phyloP scores from a whole-genome alignment of 768 basidiomycete genomes.

The Suillus tomentosus region DNA sequence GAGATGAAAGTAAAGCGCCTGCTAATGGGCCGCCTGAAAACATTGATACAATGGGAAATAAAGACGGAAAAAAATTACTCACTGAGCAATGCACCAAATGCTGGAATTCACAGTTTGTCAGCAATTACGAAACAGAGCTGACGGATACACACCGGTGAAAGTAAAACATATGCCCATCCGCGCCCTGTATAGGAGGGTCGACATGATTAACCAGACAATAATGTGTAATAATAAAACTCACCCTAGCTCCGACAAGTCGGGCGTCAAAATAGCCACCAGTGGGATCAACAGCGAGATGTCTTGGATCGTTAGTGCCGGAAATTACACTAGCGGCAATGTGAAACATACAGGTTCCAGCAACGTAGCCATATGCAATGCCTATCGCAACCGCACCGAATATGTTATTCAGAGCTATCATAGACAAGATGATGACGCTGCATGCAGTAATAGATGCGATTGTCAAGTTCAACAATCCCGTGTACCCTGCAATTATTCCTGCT shows the following conservation, averaged over 20 bases:
- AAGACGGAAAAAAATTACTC: background rate
- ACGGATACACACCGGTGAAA: slow-evolving; percentile 36
- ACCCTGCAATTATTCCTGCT: slow-evolving; percentile 41
- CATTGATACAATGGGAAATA: slow-evolving; percentile 29
- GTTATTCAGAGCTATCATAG: slow-evolving; percentile 44
- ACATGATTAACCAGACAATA: background rate
- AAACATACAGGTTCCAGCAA: slow-evolving; percentile 46
- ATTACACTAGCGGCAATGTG: too few relatives aligned
- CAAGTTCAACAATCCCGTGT: slow-evolving; percentile 47
- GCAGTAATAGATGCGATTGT: slow-evolving; percentile 36
- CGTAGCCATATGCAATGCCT: slow-evolving; percentile 49
- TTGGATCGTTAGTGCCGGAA: slow-evolving; percentile 12
- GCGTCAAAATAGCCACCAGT: slow-evolving; percentile 46
- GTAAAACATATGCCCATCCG: slow-evolving; percentile 53
- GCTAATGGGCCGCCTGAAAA: slow-evolving; percentile 55
- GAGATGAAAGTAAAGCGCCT: slow-evolving; percentile 52
- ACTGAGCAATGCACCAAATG: slow-evolving; percentile 25
- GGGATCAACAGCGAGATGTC: slow-evolving; percentile 45
- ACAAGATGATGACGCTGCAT: slow-evolving; percentile 43
- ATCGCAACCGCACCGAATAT: slow-evolving; percentile 42
- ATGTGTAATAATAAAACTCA: slow-evolving; percentile 17
- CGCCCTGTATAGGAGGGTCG: slow-evolving; percentile 16
- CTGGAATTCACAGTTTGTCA: slow-evolving; percentile 13
- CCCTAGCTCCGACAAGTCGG: slow-evolving; percentile 54
- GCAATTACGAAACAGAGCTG: background rate